Evolutionary conservation across 2,329 filamentous ascomycete genomes (phyloP), one percentile per base, ranked within the genome.

Genomic region (Akanthomyces dipterigenus): DNA sequence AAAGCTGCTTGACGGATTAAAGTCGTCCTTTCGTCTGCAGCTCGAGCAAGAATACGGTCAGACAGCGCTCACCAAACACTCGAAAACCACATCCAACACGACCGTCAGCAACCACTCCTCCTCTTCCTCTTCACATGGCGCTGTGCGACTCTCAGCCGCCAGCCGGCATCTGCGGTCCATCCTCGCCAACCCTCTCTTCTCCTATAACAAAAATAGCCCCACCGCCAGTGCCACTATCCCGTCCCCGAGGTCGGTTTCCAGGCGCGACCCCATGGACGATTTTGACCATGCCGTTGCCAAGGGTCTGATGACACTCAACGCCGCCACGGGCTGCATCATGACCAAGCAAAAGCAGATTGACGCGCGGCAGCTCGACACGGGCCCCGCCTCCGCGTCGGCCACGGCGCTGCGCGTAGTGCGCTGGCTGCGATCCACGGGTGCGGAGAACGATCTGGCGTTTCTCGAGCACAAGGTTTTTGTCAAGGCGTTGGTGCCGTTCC

Each of bases 11-110:
- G 76, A 83, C 59, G 77, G 78, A 38, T 76, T 86, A 56, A 86
- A 83, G 55, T 71, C 75, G 6, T 85, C 82, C 2, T 86, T 86
- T 68, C 78, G 83, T 56, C 77, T 77, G 60, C 80, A 84, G 34
- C 79, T 86, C n/a, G 82, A 85, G 66, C 76, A 73, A 48, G 82
- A 86, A 67, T 80, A 86, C 66, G 82, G 82, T 63, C 78, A 73
- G 67, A 60, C 58, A 1, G 14, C 58, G 4, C 20, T 60, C 40
- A 53, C 48, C 9, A 51, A 45, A 68, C 74, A 34, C 64, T 71
- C 18, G 69, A 72, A 16, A 68, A 75, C 9, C 64, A 64, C 42
- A 43, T 65, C 50, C 38, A 62, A 62, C 11, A 63, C 55, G n/a
- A 58, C 55, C 31, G 67, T 5, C 50, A 26, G 20, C 51, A 48